Base-by-base conservation (phyloP, 2,329 filamentous ascomycete species). In the Coniella vitis region DNA sequence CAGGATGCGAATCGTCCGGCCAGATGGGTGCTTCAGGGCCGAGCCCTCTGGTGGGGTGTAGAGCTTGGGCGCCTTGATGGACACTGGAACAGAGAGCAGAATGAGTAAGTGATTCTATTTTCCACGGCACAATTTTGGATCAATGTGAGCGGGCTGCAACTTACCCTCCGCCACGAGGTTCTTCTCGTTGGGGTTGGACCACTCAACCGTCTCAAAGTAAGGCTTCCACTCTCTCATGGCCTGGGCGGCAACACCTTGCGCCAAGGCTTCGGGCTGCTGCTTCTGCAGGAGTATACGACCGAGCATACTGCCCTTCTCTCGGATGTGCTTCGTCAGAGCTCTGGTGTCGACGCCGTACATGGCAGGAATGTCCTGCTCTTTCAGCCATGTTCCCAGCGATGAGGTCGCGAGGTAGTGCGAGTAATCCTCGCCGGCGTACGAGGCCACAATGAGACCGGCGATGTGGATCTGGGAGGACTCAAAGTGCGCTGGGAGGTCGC, bases 341-440 rank as follows among this genome's bases (percentile, higher is more conserved):
- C 93, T 79, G 38, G 93, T 98, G 71, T 98, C 93, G 53, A 98
- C 85, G 51, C 90, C 93, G 63, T 93, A 93, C 67, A 98, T 90
- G 61, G 90, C 93, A 36, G 93, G 93, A 48, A 98, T 78, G 52
- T 84, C 87, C 69, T 97, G 87, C 70, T 97, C 90, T 74, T 96
- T 95, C 61, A 98, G 78, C 93, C 93, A 98, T 65, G 86, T 78
- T 53, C 91, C 91, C 45, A 98, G 75, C 3, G 91, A 97, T 39
- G 90, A 96, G 56, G 81, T 76, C 39, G 93, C 93, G 51, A 98
- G 78, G 73, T 89, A 89, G 71, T 98, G 93, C 14, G 91, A 97
- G 72, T 85, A 98, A 63, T 95, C 86, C 71, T 97, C 91, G 60
- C 90, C 93, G 25, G 88, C 84, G 70, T 98, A 97, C 8, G 89